These are phyloP conservation scores for Solanum pennellii DNA, from an alignment of 257 asterid genomes.

Conservation along the genomic window DNA sequence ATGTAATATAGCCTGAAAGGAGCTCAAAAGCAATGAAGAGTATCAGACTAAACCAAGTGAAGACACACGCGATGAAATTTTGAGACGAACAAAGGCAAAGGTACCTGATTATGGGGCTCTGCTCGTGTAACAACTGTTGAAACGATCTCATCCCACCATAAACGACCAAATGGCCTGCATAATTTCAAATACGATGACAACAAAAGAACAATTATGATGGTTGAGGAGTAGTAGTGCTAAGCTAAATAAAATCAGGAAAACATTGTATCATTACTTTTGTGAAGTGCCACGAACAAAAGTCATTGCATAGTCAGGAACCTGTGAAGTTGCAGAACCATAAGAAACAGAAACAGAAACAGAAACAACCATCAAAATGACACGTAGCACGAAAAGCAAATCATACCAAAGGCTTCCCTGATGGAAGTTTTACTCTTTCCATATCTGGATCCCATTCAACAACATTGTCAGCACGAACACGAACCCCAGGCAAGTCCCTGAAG, in stretches of 20 bases:
- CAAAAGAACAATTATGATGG: background rate
- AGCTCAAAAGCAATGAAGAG: background rate
- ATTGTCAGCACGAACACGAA: conserved; percentile 41
- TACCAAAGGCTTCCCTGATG: conserved; percentile 91
- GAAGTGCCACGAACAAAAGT: conserved; percentile 47
- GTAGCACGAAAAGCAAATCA: background rate
- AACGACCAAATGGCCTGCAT: conserved; percentile 79
- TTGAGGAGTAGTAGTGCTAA: background rate
- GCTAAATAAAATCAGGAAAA: background rate
- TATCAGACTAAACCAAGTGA: background rate
- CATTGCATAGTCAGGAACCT: conserved; percentile 96
- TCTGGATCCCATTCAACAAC: conserved; percentile 61
- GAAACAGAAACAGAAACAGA: background rate
- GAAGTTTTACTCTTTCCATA: conserved; percentile 22
- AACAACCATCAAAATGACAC: background rate
- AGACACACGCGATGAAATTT: background rate
- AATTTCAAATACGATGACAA: background rate
- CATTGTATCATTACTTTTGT: conserved; percentile 33
- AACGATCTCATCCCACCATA: conserved; percentile 92
- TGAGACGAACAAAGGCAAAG: background rate
- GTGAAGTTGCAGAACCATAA: background rate
- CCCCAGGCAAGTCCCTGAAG: conserved; percentile 63
- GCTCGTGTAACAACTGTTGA: conserved; percentile 89
- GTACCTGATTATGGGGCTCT: conserved; percentile 82
- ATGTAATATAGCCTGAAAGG: conserved; percentile 44